phyloP scores from a whole-genome alignment of 2,329 filamentous ascomycete species.

The Hortaea werneckii region DNA sequence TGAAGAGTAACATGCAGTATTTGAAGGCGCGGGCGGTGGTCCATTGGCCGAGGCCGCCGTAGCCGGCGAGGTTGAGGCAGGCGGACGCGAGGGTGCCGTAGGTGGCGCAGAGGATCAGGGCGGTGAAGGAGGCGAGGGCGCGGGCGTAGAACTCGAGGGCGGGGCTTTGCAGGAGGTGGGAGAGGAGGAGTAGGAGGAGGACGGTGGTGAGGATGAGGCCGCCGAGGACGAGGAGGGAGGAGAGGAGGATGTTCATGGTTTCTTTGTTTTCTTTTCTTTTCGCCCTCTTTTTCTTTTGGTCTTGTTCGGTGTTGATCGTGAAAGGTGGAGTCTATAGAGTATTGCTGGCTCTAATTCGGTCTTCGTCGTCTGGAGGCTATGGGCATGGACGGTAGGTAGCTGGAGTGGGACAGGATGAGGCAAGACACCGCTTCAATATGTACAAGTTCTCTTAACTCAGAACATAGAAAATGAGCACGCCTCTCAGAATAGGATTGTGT shows the following conservation, averaged over 20 bases:
- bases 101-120: slow-evolving; percentile 39
- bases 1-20: slow-evolving; percentile 61
- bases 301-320: no score
- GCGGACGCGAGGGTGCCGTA: slow-evolving; percentile 72
- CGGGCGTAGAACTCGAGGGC: slow-evolving; percentile 56
- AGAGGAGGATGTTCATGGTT: slow-evolving; percentile 15
- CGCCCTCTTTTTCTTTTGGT: no score
- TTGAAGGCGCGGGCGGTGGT: slow-evolving; percentile 70
- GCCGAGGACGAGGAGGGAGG: slow-evolving; percentile 16
- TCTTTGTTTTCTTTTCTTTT: neutral
- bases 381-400: no score
- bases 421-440: no score
- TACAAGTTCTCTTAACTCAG: no score
- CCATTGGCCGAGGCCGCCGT: slow-evolving; percentile 76
- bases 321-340: no score
- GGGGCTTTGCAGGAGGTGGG: slow-evolving; percentile 21
- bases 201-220: slow-evolving; percentile 23
- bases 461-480: no score
- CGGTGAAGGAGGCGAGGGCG: slow-evolving; percentile 34
- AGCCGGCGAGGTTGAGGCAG: slow-evolving; percentile 58
- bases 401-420: no score
- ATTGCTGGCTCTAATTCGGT: no score
- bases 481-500: no score
- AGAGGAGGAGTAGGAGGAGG: slow-evolving; percentile 26
- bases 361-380: no score